Evolutionary conservation across 108 stramenopile genomes (phyloP).

Genomic region (Fragilariopsis cylindrus): DNA sequence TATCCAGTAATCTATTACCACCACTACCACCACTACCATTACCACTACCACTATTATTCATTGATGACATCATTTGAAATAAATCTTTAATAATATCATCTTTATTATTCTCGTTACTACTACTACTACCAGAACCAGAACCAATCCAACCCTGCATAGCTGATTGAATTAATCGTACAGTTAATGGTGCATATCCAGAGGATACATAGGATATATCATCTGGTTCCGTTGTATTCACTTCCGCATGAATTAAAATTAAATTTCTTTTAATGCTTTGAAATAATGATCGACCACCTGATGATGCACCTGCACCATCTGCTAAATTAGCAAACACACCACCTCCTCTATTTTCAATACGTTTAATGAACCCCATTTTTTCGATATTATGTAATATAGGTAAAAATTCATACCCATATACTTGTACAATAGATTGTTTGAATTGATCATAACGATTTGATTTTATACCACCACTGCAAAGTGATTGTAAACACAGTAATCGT

Average conservation of each 20-base stretch:
- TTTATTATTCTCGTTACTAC: conserved; percentile 29
- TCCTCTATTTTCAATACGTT: conserved; percentile 57
- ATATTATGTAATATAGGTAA: conserved; percentile 78
- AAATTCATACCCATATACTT: conserved; percentile 94
- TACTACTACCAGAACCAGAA: no score
- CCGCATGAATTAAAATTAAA: conserved; percentile 87
- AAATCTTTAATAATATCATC: conserved; percentile 69
- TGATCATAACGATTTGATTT: conserved; percentile 85
- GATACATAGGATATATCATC: conserved; percentile 93
- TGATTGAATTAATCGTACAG: conserved; percentile 86
- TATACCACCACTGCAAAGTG: conserved; percentile 91
- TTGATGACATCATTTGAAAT: conserved; percentile 4
- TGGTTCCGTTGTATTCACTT: conserved; percentile 84
- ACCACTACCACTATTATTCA: not conserved
- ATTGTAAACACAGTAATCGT: conserved; percentile 89
- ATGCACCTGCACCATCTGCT: not conserved
- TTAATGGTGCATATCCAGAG: conserved; percentile 91
- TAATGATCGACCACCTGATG: conserved; percentile 41
- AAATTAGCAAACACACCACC: conserved; percentile 60
- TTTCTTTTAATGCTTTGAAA: conserved; percentile 74
- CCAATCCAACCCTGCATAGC: conserved; percentile 75
- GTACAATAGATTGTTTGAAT: conserved; percentile 79
- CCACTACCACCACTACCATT: not conserved
- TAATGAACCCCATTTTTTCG: conserved; percentile 83
- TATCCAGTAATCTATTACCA: conserved; percentile 67